Percentiles rank a stretch among this genome's conserved stretches.
phyloP scores from a whole-genome alignment of 352 stramenopile species.

The Phytophthora lateralis region DNA sequence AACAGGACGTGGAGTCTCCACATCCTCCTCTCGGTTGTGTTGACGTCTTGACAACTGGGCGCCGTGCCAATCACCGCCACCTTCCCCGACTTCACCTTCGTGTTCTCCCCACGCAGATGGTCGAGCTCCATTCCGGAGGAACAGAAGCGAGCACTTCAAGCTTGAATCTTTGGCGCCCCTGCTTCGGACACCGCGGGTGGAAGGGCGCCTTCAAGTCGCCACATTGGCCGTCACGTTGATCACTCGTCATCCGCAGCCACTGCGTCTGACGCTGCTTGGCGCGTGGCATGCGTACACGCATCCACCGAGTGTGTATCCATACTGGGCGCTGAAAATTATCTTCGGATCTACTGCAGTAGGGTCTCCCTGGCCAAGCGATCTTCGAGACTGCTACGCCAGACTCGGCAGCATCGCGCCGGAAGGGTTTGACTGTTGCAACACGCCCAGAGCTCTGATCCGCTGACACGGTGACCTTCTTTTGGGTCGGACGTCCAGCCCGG shows the following conservation, averaged over 20 bases:
- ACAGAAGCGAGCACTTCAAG: conserved; percentile 25
- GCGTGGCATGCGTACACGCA: conserved; percentile 4
- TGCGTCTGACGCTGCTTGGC: neutral
- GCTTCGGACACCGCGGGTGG: conserved; percentile 11
- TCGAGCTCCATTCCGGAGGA: conserved; percentile 7
- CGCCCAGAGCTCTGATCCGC: neutral
- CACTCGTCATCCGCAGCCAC: neutral
- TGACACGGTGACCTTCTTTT: neutral
- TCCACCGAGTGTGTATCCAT: neutral
- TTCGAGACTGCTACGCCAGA: conserved; percentile 1
- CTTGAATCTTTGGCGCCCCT: conserved; percentile 22
- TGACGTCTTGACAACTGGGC: conserved; percentile 25
- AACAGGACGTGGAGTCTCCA: conserved; percentile 7
- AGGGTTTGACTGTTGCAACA: conserved; percentile 9
- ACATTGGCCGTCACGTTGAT: conserved; percentile 15
- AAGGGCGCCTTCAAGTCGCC: conserved; percentile 12
- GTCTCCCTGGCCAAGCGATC: neutral
- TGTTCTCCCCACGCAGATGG: conserved; percentile 28
- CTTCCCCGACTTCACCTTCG: conserved; percentile 22
- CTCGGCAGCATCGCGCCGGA: conserved; percentile 2
- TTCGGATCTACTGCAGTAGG: conserved; percentile 5
- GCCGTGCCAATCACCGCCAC: conserved; percentile 16
- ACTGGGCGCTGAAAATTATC: conserved; percentile 11
- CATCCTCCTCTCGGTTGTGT: conserved; percentile 13
- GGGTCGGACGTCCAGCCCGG: conserved; percentile 5